Percentiles rank a stretch among this genome's conserved stretches.
Conservation (phyloP, 768 basidiomycete genomes). For the Phaeotremella skinneri region DNA sequence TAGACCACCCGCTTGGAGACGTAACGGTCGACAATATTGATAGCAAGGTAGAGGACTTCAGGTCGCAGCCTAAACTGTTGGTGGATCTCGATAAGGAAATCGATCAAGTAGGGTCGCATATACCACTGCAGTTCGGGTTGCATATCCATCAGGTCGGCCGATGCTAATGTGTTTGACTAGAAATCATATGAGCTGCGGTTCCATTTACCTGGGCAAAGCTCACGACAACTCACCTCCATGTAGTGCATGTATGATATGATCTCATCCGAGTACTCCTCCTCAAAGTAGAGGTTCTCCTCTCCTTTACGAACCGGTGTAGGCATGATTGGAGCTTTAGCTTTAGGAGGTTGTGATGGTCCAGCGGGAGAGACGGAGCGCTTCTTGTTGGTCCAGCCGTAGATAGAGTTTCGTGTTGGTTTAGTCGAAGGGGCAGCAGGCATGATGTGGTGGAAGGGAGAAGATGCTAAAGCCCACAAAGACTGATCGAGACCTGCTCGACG, state of each 20-base stretch:
- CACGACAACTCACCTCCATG: slow-evolving; percentile 79
- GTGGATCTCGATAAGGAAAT: slow-evolving; percentile 98
- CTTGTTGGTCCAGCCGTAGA: slow-evolving; percentile 36
- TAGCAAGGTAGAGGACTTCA: slow-evolving; percentile 95
- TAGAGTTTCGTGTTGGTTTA: slow-evolving; percentile 32
- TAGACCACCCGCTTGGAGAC: slow-evolving; percentile 97
- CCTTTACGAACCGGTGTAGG: slow-evolving; percentile 15
- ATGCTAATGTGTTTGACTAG: slow-evolving; percentile 67
- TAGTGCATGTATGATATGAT: slow-evolving; percentile 91
- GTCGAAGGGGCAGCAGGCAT: slow-evolving; percentile 40
- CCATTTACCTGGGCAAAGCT: background rate
- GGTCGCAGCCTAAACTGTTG: slow-evolving; percentile 96
- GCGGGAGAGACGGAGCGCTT: slow-evolving; percentile 37
- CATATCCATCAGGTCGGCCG: slow-evolving; percentile 95
- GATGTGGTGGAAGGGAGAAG: slow-evolving; percentile 11
- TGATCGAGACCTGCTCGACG: slow-evolving; percentile 8
- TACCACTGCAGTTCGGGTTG: slow-evolving; percentile 99
- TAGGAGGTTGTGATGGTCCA: slow-evolving; percentile 10
- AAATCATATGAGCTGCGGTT: slow-evolving; percentile 10
- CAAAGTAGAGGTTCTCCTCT: slow-evolving; percentile 61
- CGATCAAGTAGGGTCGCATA: slow-evolving; percentile 97
- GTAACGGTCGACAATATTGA: slow-evolving; percentile 99
- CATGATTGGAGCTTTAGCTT: slow-evolving; percentile 20
- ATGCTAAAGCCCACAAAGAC: too few relatives aligned
- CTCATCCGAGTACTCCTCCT: slow-evolving; percentile 94